Conservation (phyloP, 768 basidiomycete genomes). For the Inosperma sp. region DNA sequence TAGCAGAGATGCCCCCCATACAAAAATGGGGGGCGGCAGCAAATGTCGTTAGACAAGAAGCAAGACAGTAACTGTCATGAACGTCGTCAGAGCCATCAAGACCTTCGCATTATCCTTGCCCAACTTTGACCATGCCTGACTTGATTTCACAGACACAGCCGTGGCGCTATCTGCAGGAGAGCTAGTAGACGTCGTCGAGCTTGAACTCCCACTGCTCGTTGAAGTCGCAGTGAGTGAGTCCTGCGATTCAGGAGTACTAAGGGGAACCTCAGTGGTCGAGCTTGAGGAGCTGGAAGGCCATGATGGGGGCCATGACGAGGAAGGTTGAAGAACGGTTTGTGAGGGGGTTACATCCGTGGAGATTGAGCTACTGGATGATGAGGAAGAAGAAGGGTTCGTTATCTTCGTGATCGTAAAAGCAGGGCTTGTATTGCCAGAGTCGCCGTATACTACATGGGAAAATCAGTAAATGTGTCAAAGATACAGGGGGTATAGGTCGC, state of each 20-base stretch:
- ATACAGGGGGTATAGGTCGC: too few species aligned
- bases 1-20: too few species aligned
- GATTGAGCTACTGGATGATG: slow-evolving; percentile 18
- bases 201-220: background rate
- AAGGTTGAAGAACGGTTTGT: slow-evolving; percentile 65
- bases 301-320: slow-evolving; percentile 70
- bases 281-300: slow-evolving; percentile 46
- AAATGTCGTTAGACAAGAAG: background rate
- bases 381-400: slow-evolving; percentile 18
- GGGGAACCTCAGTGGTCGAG: background rate
- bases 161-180: background rate
- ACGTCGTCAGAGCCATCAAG: background rate
- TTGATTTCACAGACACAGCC: background rate
- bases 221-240: background rate
- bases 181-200: background rate
- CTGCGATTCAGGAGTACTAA: background rate
- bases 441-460: slow-evolving; percentile 50
- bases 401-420: slow-evolving; percentile 58
- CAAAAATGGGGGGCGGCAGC: too few species aligned
- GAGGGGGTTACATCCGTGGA: slow-evolving; percentile 28
- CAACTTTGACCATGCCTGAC: background rate
- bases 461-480: slow-evolving; percentile 5
- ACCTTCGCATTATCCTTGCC: background rate
- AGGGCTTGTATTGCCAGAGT: slow-evolving; percentile 60
- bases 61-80: background rate